Base-by-base conservation (phyloP, 73 alveolate species). In the Paramecium caudatum region DNA sequence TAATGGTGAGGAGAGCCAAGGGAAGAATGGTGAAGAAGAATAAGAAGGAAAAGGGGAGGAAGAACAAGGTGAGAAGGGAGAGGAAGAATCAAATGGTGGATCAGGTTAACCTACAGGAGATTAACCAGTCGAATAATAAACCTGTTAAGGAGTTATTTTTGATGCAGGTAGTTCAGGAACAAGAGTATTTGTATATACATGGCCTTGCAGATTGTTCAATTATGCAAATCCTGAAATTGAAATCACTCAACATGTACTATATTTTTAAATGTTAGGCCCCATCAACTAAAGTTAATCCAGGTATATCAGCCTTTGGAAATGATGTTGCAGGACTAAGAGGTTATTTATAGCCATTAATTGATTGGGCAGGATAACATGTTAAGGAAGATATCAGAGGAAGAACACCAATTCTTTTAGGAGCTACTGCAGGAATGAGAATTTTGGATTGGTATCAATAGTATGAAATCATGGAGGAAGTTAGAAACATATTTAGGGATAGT, bases 111-210 rank as follows among this genome's bases (percentile, higher is more conserved):
- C 45, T 0, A 21, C 13, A 0, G 78, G 43, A 6, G n/a, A 17
- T 50, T 34, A 50, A 7, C 78, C 78, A 50, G 10, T 19, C 13
- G 82, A 63, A 32, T 25, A 63, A 65, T n/a, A 83, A 27, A 86
- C 90, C 15, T 86, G 93, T 21, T 62, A 86, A 30, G 93, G 93
- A n/a, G 88, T 86, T 3, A 86, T 86, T 12, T 86, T 86, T 39
- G 93, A 86, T 63, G 93, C 93, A 62, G 93, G 93, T 41, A 62
- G 90, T n/a, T 86, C 93, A 34, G 82, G 90, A 10, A 86, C 93
- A 34, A 86, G 84, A 62, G 68, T 86, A 1, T 70, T 49, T 46
- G 93, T 86, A n/a, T 86, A 86, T 55, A 4, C 82, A 4, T 86
- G 93, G 93, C 90, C 93, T 43, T 86, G 93, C 61, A 36, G 93